Evolutionary conservation across 129 eudicot species (phyloP), one percentile per base, ranked within the genome.

Genomic region (Centella asiatica): DNA sequence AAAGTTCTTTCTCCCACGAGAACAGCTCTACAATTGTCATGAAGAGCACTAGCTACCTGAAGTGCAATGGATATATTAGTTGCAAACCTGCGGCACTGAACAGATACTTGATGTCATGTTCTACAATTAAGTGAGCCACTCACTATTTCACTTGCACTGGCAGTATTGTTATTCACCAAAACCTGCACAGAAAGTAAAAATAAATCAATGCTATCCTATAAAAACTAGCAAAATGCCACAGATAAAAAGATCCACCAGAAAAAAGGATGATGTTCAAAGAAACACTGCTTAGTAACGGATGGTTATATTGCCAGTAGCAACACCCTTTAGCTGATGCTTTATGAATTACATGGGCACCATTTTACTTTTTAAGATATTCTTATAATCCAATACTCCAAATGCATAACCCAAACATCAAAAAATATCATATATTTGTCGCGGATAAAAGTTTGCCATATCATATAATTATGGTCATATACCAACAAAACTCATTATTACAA

Each of bases 61-160:
- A 75, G 68, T 40, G 44, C 60, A 42, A 59, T 34, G 65, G 24
- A 14, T 24, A 58, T 62, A 73, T 53, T 5, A 27, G 60, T 84
- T 65, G 74, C 56, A 55, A 73, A 45, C 20, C 19, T 42, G 42
- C 44, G 52, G 20, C 27, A 33, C 58, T 13, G 24, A 24, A 14
- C 3, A 63, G 29, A 24, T 45, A 29, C 3, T 37, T 48, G 10
- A 65, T n/a, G n/a, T 15, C 56, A 14, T 36, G 69, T 32, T 7
- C 59, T 53, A 40, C 5, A 6, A 5, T 48, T 39, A 28, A 24
- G 33, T 55, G 37, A 73, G 61, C 50, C 63, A 52, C 97, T 83
- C 59, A 90, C 97, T 48, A 90, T 90, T 85, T 90, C 97, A 79
- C 97, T 90, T 60, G 97, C 95, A 71, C 97, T 90, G 50, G 97